Evolutionary conservation across 2,329 filamentous ascomycete genomes (phyloP).

Genomic region (Lasiodiplodia sp.): DNA sequence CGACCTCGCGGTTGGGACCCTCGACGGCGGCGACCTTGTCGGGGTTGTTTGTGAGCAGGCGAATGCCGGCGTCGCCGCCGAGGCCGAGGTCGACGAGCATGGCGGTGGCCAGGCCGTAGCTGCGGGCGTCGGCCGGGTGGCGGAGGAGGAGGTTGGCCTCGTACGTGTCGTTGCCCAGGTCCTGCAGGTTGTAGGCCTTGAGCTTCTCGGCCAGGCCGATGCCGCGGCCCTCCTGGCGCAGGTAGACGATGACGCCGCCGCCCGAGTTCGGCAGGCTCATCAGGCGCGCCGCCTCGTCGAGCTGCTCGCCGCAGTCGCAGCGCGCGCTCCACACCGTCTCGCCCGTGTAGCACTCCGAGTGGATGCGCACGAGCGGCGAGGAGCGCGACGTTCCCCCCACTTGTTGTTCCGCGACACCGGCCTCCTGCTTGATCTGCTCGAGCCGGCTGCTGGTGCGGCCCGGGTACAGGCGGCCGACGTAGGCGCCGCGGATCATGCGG

Average conservation of each 20-base stretch:
- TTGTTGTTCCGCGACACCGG: constrained; percentile 33
- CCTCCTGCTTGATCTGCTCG: constrained; percentile 56
- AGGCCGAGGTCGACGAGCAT: constrained; percentile 88
- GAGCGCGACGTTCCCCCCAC: too few species aligned
- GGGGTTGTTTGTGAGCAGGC: constrained; percentile 93
- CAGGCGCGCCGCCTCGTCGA: constrained; percentile 92
- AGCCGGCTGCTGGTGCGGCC: constrained; percentile 80
- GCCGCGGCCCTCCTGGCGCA: constrained; percentile 93
- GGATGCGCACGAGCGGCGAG: constrained; percentile 86
- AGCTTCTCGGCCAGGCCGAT: constrained; percentile 95
- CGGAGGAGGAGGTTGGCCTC: constrained; percentile 91
- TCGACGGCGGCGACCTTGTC: constrained; percentile 96
- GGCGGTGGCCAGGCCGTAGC: constrained; percentile 94
- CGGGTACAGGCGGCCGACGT: constrained; percentile 85
- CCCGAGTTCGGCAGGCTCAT: constrained; percentile 76
- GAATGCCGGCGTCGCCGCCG: constrained; percentile 72
- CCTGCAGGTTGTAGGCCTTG: constrained; percentile 97
- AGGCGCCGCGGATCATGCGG: constrained; percentile 93
- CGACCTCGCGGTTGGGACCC: constrained; percentile 84
- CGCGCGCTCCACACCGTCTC: constrained; percentile 98
- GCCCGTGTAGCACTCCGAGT: constrained; percentile 97
- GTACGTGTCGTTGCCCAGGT: constrained; percentile 95
- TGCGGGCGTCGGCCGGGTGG: constrained; percentile 92
- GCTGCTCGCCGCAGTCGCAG: constrained; percentile 96
- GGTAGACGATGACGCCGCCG: constrained; percentile 92